phyloP scores from a whole-genome alignment of 2,329 filamentous ascomycete genomes.

The Diaporthe citriasiana region DNA sequence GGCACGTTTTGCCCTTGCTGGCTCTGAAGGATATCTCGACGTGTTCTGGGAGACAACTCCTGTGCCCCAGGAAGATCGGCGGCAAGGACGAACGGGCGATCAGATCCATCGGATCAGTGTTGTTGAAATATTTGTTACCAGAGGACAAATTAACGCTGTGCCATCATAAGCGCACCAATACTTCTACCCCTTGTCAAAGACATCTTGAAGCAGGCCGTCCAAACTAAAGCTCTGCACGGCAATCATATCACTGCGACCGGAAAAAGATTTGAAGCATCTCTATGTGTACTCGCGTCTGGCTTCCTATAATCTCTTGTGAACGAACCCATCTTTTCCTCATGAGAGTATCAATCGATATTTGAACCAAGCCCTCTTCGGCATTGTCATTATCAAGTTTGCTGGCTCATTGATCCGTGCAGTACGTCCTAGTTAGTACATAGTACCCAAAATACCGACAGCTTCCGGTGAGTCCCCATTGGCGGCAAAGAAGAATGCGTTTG shows the following conservation, averaged over 20 bases:
- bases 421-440: background rate
- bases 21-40: background rate
- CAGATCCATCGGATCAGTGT: slow-evolving; percentile 10
- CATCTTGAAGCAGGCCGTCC: background rate
- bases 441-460: background rate
- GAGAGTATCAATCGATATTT: background rate
- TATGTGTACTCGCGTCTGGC: background rate
- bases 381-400: background rate
- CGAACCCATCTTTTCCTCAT: background rate
- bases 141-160: background rate
- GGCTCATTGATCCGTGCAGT: background rate
- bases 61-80: background rate
- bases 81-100: background rate
- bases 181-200: too few species aligned
- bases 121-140: slow-evolving; percentile 18
- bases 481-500: background rate
- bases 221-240: background rate
- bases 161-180: background rate
- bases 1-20: background rate
- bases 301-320: background rate
- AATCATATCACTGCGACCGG: too few species aligned
- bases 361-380: too few species aligned
- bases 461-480: background rate
- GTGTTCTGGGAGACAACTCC: slow-evolving; percentile 12
- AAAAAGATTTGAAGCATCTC: background rate